A percentile compares a stretch with the other conserved stretches of the same genome.
These are phyloP conservation scores for Entoloma clypeatum DNA, from an alignment of 1,284 basidiomycete species.

Conservation along the genomic window DNA sequence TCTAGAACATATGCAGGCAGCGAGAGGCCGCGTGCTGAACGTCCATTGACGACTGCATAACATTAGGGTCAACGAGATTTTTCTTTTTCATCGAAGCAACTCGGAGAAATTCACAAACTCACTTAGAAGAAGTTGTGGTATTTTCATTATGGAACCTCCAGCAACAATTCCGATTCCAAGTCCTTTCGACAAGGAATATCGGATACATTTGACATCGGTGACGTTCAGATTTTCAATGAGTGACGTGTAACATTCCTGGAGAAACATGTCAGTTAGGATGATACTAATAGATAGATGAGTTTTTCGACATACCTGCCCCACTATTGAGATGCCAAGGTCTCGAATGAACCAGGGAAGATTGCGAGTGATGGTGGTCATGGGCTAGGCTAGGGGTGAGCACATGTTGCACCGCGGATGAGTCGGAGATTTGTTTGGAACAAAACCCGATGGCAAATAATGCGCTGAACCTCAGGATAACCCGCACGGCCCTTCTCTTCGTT, in stretches of 20 bases:
- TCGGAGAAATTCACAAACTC: conserved; percentile 27
- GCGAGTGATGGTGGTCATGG: conserved; percentile 67
- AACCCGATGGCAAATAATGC: conserved; percentile 1
- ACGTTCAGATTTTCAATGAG: conserved; percentile 88
- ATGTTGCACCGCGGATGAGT: conserved; percentile 6
- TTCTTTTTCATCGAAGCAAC: no score
- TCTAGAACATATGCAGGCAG: conserved; percentile 75
- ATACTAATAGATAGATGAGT: no score
- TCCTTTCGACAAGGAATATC: conserved; percentile 89
- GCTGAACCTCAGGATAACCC: no score
- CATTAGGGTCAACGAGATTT: not conserved
- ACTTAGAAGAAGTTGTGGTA: conserved; percentile 84
- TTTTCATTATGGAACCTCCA: conserved; percentile 93
- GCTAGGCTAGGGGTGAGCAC: conserved; percentile 9
- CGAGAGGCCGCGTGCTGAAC: conserved; percentile 77
- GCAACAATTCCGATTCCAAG: conserved; percentile 91
- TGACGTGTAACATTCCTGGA: conserved; percentile 84
- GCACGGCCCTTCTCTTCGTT: conserved; percentile 10
- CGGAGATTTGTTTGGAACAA: conserved; percentile 7
- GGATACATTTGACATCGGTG: conserved; percentile 82
- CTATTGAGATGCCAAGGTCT: conserved; percentile 75
- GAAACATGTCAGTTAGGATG: not conserved
- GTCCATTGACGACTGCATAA: conserved; percentile 43
- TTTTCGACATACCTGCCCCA: conserved; percentile 63
- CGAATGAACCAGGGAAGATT: conserved; percentile 81